Percentiles rank a stretch among this genome's conserved stretches.
phyloP scores from a whole-genome alignment of 805 yeast genomes.

The Candida ponderosae region DNA sequence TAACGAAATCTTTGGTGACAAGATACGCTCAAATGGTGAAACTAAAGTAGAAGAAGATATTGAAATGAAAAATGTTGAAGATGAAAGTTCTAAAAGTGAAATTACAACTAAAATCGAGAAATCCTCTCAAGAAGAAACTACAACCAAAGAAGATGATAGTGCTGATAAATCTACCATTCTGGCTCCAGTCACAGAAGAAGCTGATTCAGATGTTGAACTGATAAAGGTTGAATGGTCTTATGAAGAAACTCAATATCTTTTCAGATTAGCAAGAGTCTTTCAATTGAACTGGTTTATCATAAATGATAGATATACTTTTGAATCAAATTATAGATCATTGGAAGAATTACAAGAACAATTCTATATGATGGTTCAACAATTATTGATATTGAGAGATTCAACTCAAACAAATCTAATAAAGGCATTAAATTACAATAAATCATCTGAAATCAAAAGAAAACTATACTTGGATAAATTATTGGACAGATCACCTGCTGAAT shows the following conservation, averaged over 20 bases:
- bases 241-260: conserved; percentile 74
- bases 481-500: conserved; percentile 87
- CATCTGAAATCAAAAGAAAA: conserved; percentile 73
- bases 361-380: conserved; percentile 55
- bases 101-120: not conserved
- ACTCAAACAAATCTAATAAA: conserved; percentile 50
- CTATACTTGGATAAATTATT: conserved; percentile 69
- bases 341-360: conserved; percentile 85
- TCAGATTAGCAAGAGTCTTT: conserved; percentile 53
- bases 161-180: no score
- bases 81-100: not conserved
- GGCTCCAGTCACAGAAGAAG: conserved; percentile 35
- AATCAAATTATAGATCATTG: conserved; percentile 32
- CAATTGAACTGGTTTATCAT: conserved; percentile 56
- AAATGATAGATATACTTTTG: conserved; percentile 45
- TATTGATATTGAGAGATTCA: conserved; percentile 36
- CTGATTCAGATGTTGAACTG: conserved; percentile 30
- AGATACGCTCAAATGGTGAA: conserved; percentile 10
- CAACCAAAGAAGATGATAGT: conserved; percentile 23
- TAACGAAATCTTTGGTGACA: conserved; percentile 38
- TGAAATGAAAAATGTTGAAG: conserved; percentile 13
- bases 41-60: conserved; percentile 10
- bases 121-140: conserved; percentile 23
- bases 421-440: conserved; percentile 59
- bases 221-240: conserved; percentile 49